These are phyloP conservation scores for Tetrapisispora fleetii DNA, from an alignment of 805 yeast species.

Conservation along the genomic window DNA sequence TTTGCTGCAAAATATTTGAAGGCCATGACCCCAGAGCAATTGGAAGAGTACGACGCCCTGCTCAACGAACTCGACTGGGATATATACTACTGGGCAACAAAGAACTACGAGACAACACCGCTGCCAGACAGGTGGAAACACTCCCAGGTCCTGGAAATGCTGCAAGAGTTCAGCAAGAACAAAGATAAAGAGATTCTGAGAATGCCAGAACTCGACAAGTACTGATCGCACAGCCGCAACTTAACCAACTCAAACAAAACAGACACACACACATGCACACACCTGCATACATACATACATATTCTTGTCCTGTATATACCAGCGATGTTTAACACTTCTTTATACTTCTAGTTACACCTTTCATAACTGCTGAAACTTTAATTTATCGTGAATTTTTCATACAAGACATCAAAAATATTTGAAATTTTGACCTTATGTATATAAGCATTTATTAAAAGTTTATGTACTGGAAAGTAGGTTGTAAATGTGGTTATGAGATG, in stretches of 20 bases:
- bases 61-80: constrained; percentile 98
- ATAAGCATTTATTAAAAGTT: background rate
- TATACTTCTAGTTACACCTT: background rate
- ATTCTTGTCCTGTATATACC: background rate
- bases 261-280: background rate
- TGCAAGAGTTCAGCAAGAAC: constrained; percentile 70
- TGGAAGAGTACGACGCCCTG: constrained; percentile 76
- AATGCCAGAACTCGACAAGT: constrained; percentile 62
- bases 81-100: constrained; percentile 95
- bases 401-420: background rate
- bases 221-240: constrained; percentile 1
- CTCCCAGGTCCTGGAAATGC: constrained; percentile 47
- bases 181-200: constrained; percentile 62
- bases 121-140: constrained; percentile 80
- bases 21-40: constrained; percentile 48
- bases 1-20: constrained; percentile 72
- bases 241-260: background rate
- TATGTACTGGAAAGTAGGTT: too few relatives aligned
- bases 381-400: too few relatives aligned
- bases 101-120: constrained; percentile 70
- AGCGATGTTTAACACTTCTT: background rate
- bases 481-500: too few relatives aligned
- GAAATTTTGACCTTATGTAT: background rate
- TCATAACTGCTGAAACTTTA: too few relatives aligned
- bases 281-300: background rate